These are phyloP conservation scores for Apiospora pterosperma DNA, from an alignment of 2,329 filamentous ascomycete species.

Conservation along the genomic window DNA sequence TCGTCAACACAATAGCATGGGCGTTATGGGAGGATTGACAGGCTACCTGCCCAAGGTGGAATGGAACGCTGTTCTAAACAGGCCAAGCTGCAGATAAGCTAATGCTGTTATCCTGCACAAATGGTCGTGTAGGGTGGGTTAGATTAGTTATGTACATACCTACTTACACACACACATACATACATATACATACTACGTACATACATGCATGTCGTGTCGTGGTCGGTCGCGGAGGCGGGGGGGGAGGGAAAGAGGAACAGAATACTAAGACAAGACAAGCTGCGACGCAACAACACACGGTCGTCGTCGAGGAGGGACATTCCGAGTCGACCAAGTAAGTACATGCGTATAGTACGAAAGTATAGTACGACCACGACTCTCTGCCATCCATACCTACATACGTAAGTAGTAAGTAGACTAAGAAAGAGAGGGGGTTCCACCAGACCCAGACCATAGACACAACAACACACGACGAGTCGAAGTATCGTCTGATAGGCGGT, in stretches of 20 bases:
- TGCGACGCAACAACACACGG: not conserved
- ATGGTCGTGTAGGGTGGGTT: constrained; percentile 4
- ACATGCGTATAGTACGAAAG: not conserved
- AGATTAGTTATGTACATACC: not conserved
- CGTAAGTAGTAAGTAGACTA: too few species aligned
- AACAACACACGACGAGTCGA: not conserved
- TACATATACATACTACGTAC: not conserved
- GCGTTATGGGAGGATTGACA: constrained; percentile 3
- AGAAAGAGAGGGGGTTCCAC: not conserved
- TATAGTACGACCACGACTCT: not conserved
- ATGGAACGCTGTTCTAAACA: not conserved
- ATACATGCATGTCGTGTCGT: not conserved
- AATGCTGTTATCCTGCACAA: constrained; percentile 5
- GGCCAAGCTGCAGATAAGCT: not conserved
- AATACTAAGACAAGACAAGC: not conserved
- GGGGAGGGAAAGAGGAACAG: not conserved
- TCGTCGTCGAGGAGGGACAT: not conserved
- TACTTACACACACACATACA: not conserved
- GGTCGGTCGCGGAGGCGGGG: not conserved
- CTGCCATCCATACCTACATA: too few species aligned
- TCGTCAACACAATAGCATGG: constrained; percentile 2
- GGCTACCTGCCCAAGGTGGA: constrained; percentile 2
- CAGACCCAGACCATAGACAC: not conserved
- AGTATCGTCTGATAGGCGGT: constrained; percentile 2
- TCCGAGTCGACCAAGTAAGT: not conserved